A percentile compares a stretch with the other conserved stretches of the same genome.
Conservation (phyloP, 2,329 filamentous ascomycete genomes). For the Verticillium isaacii region DNA sequence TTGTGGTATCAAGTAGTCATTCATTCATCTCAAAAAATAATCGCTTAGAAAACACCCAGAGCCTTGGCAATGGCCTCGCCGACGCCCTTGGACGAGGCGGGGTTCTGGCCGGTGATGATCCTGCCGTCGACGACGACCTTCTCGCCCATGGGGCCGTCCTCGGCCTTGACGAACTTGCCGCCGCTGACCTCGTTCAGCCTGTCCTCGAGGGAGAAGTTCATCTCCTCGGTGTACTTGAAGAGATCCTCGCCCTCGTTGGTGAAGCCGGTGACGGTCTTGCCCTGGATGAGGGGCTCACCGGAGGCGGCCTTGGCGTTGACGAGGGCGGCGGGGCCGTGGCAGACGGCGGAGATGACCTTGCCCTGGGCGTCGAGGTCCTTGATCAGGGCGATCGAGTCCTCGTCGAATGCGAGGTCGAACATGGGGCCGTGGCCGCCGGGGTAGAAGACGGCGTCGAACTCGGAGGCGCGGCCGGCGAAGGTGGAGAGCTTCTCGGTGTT, state of each 20-base stretch:
- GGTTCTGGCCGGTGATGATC: constrained; percentile 56
- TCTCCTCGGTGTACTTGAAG: constrained; percentile 39
- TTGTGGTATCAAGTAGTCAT: neutral
- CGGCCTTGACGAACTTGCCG: constrained; percentile 52
- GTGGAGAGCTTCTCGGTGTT: constrained; percentile 54
- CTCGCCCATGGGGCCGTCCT: constrained; percentile 38
- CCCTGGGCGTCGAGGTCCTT: constrained; percentile 55
- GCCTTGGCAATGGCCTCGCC: constrained; percentile 47
- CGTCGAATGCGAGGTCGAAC: constrained; percentile 59
- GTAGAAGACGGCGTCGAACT: constrained; percentile 60
- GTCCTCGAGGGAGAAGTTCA: constrained; percentile 57
- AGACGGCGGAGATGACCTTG: constrained; percentile 63
- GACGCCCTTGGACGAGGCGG: constrained; percentile 44
- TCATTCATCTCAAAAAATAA: neutral
- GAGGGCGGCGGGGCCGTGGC: constrained; percentile 63
- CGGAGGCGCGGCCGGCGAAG: constrained; percentile 49
- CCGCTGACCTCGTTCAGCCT: constrained; percentile 44
- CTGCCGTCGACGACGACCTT: constrained; percentile 46
- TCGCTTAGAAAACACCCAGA: constrained; percentile 19
- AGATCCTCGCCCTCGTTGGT: constrained; percentile 52
- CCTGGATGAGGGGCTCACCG: constrained; percentile 50
- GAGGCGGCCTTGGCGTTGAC: constrained; percentile 48
- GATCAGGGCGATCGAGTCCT: constrained; percentile 54
- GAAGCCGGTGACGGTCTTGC: constrained; percentile 57
- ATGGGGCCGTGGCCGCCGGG: constrained; percentile 59